These are phyloP conservation scores for Myriosclerotinia duriaeana DNA, from an alignment of 2,329 filamentous ascomycete genomes.

Conservation along the genomic window DNA sequence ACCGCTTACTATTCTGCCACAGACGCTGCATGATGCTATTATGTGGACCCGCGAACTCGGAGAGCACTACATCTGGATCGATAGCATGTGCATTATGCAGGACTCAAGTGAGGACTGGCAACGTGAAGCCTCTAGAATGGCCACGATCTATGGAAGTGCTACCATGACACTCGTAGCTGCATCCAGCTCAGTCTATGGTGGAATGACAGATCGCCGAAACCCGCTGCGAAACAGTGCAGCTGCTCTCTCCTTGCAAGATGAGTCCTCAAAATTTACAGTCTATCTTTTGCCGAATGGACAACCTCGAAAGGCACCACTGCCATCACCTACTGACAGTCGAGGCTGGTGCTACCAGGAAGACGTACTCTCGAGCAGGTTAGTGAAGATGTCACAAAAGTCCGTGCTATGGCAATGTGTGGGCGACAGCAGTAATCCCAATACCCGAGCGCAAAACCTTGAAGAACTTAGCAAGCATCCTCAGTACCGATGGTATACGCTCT, in stretches of 20 bases:
- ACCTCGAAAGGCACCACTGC: neutral
- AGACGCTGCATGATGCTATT: neutral
- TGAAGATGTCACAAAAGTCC: neutral
- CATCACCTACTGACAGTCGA: neutral
- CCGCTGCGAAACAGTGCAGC: neutral
- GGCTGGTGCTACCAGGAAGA: neutral
- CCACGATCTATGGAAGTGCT: neutral
- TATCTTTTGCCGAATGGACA: neutral
- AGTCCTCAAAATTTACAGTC: neutral
- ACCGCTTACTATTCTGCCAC: neutral
- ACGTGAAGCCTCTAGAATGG: neutral
- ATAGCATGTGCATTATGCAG: neutral
- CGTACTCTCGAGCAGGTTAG: neutral
- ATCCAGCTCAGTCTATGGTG: neutral
- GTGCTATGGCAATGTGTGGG: neutral
- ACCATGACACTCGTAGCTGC: neutral
- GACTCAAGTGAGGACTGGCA: neutral
- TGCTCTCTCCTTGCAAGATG: neutral
- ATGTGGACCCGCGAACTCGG: neutral
- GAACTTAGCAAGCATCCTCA: neutral
- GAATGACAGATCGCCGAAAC: neutral
- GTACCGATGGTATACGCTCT: neutral
- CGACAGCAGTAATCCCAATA: neutral
- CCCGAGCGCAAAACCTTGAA: neutral
- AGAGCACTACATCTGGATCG: slow-evolving; percentile 1